phyloP scores from a whole-genome alignment of 2,329 filamentous ascomycete species.

The Fusarium falciforme region DNA sequence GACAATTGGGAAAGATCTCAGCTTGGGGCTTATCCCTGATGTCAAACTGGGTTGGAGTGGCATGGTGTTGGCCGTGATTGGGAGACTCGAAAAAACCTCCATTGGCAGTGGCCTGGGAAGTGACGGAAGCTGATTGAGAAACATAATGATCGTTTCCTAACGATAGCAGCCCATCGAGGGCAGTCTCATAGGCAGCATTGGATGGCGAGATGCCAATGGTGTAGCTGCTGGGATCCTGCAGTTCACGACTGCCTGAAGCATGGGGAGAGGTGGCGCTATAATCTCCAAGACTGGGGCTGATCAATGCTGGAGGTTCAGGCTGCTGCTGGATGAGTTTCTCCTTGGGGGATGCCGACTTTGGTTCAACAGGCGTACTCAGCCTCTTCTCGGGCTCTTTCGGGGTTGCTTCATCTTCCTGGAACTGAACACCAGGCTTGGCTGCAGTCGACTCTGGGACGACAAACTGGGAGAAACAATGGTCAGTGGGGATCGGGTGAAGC shows the following conservation, averaged over 20 bases:
- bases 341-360: not conserved
- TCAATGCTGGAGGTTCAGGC: slow-evolving; percentile 11
- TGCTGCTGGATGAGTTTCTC: slow-evolving; percentile 1
- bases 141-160: slow-evolving; percentile 46
- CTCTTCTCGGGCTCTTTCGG: slow-evolving; percentile 7
- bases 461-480: slow-evolving; percentile 24
- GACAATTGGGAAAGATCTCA: slow-evolving; percentile 39
- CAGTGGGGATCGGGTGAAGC: slow-evolving; percentile 2
- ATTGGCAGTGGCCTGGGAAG: slow-evolving; percentile 14
- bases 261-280: slow-evolving; percentile 17
- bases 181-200: slow-evolving; percentile 47
- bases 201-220: slow-evolving; percentile 33
- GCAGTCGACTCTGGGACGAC: slow-evolving; percentile 33
- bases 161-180: slow-evolving; percentile 48
- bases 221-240: slow-evolving; percentile 20
- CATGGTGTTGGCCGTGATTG: slow-evolving; percentile 9
- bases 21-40: slow-evolving; percentile 4
- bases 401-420: slow-evolving; percentile 7
- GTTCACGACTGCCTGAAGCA: not conserved
- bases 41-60: slow-evolving; percentile 7
- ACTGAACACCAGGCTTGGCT: slow-evolving; percentile 10
- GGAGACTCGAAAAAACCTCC: slow-evolving; percentile 22
- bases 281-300: slow-evolving; percentile 12
- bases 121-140: slow-evolving; percentile 8
- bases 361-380: slow-evolving; percentile 1